These are phyloP conservation scores for Proliferodiscus dingleyae DNA, from an alignment of 2,329 filamentous ascomycete species.

Conservation along the genomic window DNA sequence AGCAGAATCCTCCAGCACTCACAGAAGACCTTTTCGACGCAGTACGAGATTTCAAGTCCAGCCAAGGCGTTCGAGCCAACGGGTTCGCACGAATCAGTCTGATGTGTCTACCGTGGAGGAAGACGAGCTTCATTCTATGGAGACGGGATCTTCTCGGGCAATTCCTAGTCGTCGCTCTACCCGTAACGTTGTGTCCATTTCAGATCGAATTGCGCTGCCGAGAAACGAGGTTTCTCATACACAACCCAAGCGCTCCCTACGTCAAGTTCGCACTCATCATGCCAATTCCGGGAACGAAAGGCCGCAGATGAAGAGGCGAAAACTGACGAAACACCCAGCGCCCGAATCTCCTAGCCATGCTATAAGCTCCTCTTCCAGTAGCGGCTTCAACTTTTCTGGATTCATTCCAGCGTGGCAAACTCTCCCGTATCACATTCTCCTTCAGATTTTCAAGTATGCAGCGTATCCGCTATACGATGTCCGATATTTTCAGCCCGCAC, in stretches of 20 bases:
- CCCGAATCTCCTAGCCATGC: neutral
- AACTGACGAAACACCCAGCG: neutral
- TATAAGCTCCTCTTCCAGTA: neutral
- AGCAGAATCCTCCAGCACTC: neutral
- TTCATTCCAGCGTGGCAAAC: conserved; percentile 52
- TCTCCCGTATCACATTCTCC: conserved; percentile 64
- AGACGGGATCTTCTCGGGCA: neutral
- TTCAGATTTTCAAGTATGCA: conserved; percentile 65
- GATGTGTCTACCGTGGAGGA: neutral
- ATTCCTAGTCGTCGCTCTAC: neutral
- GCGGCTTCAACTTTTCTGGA: conserved; percentile 15
- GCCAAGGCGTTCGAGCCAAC: neutral
- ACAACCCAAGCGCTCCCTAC: neutral
- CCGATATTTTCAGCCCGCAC: conserved; percentile 38
- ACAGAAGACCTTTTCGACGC: neutral
- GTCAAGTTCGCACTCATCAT: neutral
- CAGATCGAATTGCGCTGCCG: neutral
- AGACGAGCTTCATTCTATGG: neutral
- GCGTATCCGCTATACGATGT: conserved; percentile 52
- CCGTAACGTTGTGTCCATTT: neutral
- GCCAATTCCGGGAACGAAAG: neutral
- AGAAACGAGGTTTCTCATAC: neutral
- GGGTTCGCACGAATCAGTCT: neutral
- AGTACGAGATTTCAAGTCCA: neutral
- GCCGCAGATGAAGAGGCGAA: conserved; percentile 2